Percentiles rank a stretch among this genome's conserved stretches.
These are phyloP conservation scores for Colletotrichum limetticola DNA, from an alignment of 2,329 filamentous ascomycete species.

Conservation along the genomic window DNA sequence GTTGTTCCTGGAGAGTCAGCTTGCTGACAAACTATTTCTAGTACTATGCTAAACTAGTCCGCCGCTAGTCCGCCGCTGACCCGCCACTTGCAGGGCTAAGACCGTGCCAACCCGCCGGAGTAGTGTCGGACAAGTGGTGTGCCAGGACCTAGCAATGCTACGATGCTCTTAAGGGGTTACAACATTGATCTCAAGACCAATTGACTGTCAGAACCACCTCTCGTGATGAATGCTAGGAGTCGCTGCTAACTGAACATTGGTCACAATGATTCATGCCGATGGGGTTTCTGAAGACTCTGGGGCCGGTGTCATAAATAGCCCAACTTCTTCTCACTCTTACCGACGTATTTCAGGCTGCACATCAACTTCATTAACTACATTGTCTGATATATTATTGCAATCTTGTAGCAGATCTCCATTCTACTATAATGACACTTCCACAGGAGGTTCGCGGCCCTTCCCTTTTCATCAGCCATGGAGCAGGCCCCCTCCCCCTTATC, in stretches of 20 bases:
- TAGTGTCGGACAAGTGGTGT: background rate
- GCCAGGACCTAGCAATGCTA: background rate
- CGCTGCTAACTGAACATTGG: fast-evolving
- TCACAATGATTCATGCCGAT: too few relatives aligned
- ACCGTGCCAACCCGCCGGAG: background rate
- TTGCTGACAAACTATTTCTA: background rate
- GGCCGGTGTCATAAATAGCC: too few relatives aligned
- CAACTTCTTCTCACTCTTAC: too few relatives aligned
- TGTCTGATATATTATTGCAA: background rate
- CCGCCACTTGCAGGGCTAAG: background rate
- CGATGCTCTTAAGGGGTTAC: too few relatives aligned
- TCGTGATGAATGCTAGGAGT: too few relatives aligned
- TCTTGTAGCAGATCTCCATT: background rate
- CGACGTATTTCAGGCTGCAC: too few relatives aligned
- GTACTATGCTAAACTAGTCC: background rate
- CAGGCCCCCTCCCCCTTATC: background rate
- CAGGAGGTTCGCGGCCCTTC: background rate
- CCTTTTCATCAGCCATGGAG: background rate
- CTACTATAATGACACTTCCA: background rate
- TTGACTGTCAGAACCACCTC: too few relatives aligned
- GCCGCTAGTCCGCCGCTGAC: background rate
- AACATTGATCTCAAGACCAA: too few relatives aligned
- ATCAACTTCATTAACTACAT: background rate
- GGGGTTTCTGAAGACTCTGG: too few relatives aligned
- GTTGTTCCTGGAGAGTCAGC: too few relatives aligned